phyloP scores from a whole-genome alignment of 2,329 filamentous ascomycete genomes.

The Paraphaeosphaeria minitans region DNA sequence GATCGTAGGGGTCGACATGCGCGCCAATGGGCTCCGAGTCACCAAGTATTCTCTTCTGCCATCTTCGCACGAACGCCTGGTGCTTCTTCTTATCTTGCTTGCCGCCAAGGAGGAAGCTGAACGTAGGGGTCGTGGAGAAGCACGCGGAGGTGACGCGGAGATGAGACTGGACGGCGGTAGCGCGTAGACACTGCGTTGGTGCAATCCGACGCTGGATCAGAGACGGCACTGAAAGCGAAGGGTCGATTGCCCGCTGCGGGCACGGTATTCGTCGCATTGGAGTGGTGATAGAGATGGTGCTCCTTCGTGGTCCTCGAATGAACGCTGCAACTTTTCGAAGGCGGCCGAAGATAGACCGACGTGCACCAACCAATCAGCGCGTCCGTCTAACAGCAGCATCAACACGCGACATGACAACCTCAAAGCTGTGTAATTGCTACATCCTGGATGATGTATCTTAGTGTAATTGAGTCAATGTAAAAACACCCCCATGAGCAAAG shows the following conservation, averaged over 20 bases:
- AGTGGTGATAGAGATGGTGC: conserved; percentile 26
- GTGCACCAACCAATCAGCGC: background rate
- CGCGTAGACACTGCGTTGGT: conserved; percentile 22
- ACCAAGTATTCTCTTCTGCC: conserved; percentile 44
- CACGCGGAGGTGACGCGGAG: conserved; percentile 28
- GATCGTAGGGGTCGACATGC: conserved; percentile 46
- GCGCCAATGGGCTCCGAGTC: conserved; percentile 45
- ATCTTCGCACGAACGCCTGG: conserved; percentile 41
- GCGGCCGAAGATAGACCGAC: background rate
- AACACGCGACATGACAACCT: background rate
- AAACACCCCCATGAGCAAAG: too few relatives aligned
- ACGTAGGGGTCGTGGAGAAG: conserved; percentile 38
- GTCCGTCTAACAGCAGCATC: background rate
- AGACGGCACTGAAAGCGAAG: conserved; percentile 21
- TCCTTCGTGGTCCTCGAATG: background rate
- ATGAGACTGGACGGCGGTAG: conserved; percentile 14
- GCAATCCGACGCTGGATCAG: conserved; percentile 21
- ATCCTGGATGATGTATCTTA: too few relatives aligned
- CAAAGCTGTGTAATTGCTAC: background rate
- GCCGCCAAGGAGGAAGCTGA: conserved; percentile 28
- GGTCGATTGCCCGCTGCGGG: conserved; percentile 41
- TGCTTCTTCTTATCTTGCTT: conserved; percentile 46
- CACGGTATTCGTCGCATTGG: conserved; percentile 47
- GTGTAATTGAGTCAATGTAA: too few relatives aligned
- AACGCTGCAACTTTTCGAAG: conserved; percentile 16